Conservation (phyloP, 108 stramenopile species). For the Licmophora abbreviata region DNA sequence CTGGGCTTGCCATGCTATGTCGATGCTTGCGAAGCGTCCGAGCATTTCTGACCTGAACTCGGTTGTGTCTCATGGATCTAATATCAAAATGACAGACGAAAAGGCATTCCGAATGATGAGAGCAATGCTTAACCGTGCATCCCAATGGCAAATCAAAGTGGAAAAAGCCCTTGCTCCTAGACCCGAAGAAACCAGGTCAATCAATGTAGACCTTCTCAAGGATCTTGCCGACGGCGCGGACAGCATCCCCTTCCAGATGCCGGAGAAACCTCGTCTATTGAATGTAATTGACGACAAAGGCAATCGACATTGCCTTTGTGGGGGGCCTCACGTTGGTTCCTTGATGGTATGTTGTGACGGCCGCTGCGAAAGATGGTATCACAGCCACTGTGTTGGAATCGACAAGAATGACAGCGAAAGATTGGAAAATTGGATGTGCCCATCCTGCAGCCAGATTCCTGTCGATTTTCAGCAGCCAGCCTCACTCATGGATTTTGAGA, state of each 20-base stretch:
- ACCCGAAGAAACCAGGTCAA: conserved; percentile 33
- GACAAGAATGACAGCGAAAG: conserved; percentile 24
- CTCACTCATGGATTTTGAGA: conserved; percentile 2
- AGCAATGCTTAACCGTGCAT: conserved; percentile 41
- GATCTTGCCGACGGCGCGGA: conserved; percentile 27
- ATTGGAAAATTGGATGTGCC: conserved; percentile 45
- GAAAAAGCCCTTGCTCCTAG: conserved; percentile 45
- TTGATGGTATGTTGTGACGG: conserved; percentile 85
- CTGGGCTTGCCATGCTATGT: conserved; percentile 49
- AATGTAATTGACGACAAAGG: conserved; percentile 61
- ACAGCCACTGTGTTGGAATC: conserved; percentile 70
- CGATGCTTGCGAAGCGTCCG: conserved; percentile 39
- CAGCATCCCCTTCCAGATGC: conserved; percentile 42
- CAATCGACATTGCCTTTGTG: conserved; percentile 53
- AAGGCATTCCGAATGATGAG: conserved; percentile 56
- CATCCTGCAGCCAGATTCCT: conserved; percentile 20
- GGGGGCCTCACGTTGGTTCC: conserved; percentile 74
- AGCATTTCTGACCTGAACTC: conserved; percentile 32
- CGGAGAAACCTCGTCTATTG: conserved; percentile 32
- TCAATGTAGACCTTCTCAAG: conserved; percentile 28
- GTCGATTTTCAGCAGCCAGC: conserved; percentile 2
- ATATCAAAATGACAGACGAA: conserved; percentile 52
- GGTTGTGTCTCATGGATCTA: conserved; percentile 29
- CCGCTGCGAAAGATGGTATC: conserved; percentile 82
- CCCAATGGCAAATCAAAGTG: conserved; percentile 46